Evolutionary conservation across 768 basidiomycete species (phyloP).

Genomic region (Suillus plorans): DNA sequence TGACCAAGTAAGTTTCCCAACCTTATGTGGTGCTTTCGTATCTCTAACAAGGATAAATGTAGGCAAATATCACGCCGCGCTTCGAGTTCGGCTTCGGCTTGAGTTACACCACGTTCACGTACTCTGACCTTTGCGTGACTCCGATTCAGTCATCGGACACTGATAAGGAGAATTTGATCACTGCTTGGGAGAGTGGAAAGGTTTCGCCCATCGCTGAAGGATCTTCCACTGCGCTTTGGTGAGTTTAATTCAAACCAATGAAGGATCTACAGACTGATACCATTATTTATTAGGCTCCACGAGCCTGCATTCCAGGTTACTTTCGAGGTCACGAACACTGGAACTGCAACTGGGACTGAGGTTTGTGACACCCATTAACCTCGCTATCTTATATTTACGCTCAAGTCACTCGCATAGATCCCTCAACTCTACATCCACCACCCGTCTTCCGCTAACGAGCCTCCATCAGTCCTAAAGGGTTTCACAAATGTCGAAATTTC

Average conservation of each 20-base stretch:
- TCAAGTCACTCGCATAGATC: conserved; percentile 37
- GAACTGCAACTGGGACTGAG: conserved; percentile 31
- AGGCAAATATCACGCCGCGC: conserved; percentile 66
- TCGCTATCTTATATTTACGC: neutral
- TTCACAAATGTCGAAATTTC: conserved; percentile 54
- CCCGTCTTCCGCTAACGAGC: conserved; percentile 57
- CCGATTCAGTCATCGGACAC: conserved; percentile 38
- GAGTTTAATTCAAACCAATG: conserved; percentile 22
- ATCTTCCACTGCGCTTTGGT: conserved; percentile 58
- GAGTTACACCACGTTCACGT: conserved; percentile 45
- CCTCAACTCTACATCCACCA: conserved; percentile 70
- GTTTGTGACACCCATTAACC: conserved; percentile 10
- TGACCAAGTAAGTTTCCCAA: conserved; percentile 49
- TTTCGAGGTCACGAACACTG: conserved; percentile 38
- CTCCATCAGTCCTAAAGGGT: conserved; percentile 63
- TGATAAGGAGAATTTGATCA: conserved; percentile 25
- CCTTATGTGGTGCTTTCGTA: neutral
- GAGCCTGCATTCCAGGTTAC: conserved; percentile 28
- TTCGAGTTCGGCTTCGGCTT: conserved; percentile 46
- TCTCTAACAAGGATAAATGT: conserved; percentile 21
- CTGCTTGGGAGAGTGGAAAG: conserved; percentile 53
- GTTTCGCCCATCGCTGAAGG: conserved; percentile 50
- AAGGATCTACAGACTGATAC: neutral
- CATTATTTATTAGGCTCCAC: conserved; percentile 24
- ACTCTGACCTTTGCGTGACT: conserved; percentile 30